Conservation (phyloP, 352 stramenopile species). For the Phytophthora parvispora region DNA sequence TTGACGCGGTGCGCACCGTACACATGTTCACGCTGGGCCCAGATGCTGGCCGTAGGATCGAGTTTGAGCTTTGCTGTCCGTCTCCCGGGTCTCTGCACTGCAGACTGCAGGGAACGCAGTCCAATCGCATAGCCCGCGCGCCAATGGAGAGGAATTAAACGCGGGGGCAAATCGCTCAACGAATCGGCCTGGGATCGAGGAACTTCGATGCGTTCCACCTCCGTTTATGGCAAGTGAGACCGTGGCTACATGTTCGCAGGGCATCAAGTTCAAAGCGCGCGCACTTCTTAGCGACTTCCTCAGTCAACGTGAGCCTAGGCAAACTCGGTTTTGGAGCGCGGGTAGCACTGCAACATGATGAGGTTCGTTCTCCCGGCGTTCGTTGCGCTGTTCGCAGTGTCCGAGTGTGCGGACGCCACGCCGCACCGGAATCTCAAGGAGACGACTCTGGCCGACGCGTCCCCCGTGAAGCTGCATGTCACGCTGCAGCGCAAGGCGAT, state of each 20-base stretch:
- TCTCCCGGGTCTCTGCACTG: not conserved
- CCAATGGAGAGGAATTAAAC: not conserved
- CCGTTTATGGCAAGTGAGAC: not conserved
- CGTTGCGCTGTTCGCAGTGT: not conserved
- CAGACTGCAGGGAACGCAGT: too few species aligned
- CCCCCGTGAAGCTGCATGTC: conserved; percentile 44
- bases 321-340: not conserved
- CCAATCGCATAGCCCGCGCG: not conserved
- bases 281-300: not conserved
- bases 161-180: not conserved
- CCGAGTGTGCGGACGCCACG: not conserved
- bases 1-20: not conserved
- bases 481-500: conserved; percentile 36
- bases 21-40: not conserved
- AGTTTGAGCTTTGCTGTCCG: not conserved
- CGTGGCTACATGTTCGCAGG: not conserved
- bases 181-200: conserved; percentile 2
- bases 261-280: not conserved
- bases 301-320: not conserved
- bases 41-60: not conserved
- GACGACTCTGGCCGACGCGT: conserved; percentile 19
- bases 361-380: not conserved
- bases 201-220: not conserved
- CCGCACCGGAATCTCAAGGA: not conserved
- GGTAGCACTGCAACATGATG: not conserved